Conservation (phyloP, 768 basidiomycete species). For the Postia placenta region DNA sequence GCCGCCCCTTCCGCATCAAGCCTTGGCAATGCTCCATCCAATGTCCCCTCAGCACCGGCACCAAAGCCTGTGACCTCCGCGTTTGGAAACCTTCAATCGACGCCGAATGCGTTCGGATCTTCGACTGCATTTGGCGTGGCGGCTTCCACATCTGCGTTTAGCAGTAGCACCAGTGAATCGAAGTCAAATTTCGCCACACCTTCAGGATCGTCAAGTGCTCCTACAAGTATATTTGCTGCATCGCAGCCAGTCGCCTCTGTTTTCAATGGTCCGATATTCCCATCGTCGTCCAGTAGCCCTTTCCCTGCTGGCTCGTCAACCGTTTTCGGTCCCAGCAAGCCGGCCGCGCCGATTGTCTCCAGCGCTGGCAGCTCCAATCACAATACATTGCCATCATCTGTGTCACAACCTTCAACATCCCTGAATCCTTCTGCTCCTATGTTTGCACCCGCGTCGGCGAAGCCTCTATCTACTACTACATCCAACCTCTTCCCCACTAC, state of each 20-base stretch:
- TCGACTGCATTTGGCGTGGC: conserved; percentile 13
- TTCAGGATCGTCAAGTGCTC: background rate
- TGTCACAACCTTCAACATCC: no score
- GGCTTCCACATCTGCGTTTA: conserved; percentile 8
- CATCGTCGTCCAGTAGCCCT: no score
- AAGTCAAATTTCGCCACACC: conserved; percentile 6
- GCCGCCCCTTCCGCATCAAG: conserved; percentile 8
- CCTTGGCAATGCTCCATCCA: background rate
- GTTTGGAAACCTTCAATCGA: conserved; percentile 29
- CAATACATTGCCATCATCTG: no score
- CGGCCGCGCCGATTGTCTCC: no score
- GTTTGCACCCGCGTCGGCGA: no score
- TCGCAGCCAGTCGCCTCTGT: background rate
- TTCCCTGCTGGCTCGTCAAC: no score
- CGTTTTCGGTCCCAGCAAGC: no score
- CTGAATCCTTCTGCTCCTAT: no score
- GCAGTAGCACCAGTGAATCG: background rate
- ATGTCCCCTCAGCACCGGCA: conserved; percentile 3
- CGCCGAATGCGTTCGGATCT: conserved; percentile 29
- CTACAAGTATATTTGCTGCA: background rate
- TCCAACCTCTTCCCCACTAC: no score
- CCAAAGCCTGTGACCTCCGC: conserved; percentile 20
- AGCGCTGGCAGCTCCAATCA: no score
- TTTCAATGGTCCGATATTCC: no score
- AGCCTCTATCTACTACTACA: no score